Conservation (phyloP, 176 grass and related monocot genomes). For the Triticum aestivum region IWGSC_CS_RefSeq_v2.1 NC_057799.1:97815212-97815711, state of each 20-base stretch:
- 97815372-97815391: background rate
- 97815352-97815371: background rate
- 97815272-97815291: background rate
- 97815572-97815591: conserved; percentile 70
- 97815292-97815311: conserved; percentile 3
- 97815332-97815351: background rate
- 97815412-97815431: too few species aligned
- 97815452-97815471: background rate
- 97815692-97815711: conserved; percentile 48
- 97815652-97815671: conserved; percentile 90
- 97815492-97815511: conserved; percentile 7
- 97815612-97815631: conserved; percentile 92
- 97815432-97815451: too few species aligned
- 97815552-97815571: conserved; percentile 59
- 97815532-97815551: conserved; percentile 70
- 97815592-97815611: conserved; percentile 64
- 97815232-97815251: conserved; percentile 9
- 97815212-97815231: conserved; percentile 82
- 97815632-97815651: conserved; percentile 92
- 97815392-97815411: background rate
- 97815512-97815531: conserved; percentile 54
- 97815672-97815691: conserved; percentile 91
- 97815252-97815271: conserved; percentile 21
- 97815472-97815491: background rate
- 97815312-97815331: background rate